phyloP scores from a whole-genome alignment of 129 eudicot genomes.

The Sambucus nigra region DNA sequence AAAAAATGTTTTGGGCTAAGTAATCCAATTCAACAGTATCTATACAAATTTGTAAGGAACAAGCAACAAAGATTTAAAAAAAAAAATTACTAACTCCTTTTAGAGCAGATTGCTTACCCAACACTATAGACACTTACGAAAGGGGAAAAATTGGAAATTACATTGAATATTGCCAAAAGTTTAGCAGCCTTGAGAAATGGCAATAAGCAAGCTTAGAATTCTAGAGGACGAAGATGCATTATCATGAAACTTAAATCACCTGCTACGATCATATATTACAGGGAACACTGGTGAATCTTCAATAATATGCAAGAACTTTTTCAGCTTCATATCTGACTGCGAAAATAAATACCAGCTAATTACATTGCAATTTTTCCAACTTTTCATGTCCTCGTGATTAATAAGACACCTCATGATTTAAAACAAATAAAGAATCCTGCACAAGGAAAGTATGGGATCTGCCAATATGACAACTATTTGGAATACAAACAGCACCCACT shows the following conservation, averaged over 20 bases:
- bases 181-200: too few species aligned
- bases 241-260: constrained; percentile 37
- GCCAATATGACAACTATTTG: too few species aligned
- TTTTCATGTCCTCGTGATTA: background rate
- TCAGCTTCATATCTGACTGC: constrained; percentile 91
- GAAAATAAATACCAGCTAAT: constrained; percentile 18
- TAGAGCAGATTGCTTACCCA: background rate
- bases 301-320: constrained; percentile 85
- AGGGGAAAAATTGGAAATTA: background rate
- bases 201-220: too few species aligned
- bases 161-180: too few species aligned
- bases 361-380: background rate
- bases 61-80: background rate
- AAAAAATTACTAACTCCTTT: too few species aligned
- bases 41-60: background rate
- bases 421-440: too few species aligned
- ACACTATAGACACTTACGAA: background rate
- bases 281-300: constrained; percentile 85
- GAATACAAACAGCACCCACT: too few species aligned
- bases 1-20: background rate
- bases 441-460: too few species aligned
- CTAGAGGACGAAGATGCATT: background rate
- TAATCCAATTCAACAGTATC: background rate
- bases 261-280: constrained; percentile 65
- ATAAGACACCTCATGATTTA: background rate